These are phyloP conservation scores for Amanita muscaria DNA, from an alignment of 768 basidiomycete species.

Conservation along the genomic window DNA sequence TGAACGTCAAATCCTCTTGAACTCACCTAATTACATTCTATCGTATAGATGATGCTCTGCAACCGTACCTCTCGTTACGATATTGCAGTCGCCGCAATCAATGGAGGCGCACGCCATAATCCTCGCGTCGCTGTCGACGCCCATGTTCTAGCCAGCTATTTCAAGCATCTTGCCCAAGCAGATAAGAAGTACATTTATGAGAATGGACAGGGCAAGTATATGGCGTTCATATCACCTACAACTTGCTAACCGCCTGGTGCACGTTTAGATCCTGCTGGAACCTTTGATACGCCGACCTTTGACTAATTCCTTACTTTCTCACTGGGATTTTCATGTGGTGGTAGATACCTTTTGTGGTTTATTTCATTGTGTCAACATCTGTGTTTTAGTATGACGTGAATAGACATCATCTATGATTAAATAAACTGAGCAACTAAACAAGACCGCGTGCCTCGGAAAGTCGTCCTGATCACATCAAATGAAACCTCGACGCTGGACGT, in stretches of 20 bases:
- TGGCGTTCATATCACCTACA: no score
- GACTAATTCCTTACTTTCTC: background rate
- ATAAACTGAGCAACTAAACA: no score
- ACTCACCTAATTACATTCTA: no score
- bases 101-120: conserved; percentile 44
- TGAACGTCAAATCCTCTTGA: background rate
- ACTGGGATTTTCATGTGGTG: background rate
- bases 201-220: background rate
- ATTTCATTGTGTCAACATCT: no score
- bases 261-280: background rate
- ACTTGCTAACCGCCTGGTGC: no score
- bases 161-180: background rate
- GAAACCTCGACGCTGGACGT: no score
- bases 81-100: conserved; percentile 53
- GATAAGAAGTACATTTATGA: background rate
- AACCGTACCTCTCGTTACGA: conserved; percentile 63
- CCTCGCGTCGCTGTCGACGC: conserved; percentile 45
- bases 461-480: no score
- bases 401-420: no score
- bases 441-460: no score
- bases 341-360: background rate
- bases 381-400: no score
- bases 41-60: conserved; percentile 58
- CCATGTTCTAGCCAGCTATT: conserved; percentile 28
- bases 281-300: background rate